phyloP scores from a whole-genome alignment of 176 grass and related monocot species.

The Guadua angustifolia region DNA sequence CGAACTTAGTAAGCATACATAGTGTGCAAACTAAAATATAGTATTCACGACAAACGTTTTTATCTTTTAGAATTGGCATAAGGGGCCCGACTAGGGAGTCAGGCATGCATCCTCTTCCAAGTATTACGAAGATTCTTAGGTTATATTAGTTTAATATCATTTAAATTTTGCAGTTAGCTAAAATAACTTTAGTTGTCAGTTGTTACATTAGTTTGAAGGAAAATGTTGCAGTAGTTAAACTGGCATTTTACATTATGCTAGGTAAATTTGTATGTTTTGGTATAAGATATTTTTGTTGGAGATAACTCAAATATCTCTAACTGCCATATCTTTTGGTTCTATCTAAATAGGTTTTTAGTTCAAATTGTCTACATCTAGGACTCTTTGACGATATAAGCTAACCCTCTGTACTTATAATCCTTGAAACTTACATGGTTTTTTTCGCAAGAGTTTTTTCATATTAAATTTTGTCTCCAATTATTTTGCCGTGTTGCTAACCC shows the following conservation, averaged over 20 bases:
- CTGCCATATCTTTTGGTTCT: too few species aligned
- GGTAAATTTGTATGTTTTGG: not conserved
- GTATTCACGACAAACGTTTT: not conserved
- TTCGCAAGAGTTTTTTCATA: too few species aligned
- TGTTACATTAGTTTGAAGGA: not conserved
- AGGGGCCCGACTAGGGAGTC: conserved; percentile 29
- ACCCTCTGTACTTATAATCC: too few species aligned
- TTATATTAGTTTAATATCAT: not conserved
- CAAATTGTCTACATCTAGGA: too few species aligned
- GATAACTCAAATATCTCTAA: too few species aligned
- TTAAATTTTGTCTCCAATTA: too few species aligned
- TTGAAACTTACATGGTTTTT: too few species aligned
- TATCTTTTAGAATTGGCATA: not conserved
- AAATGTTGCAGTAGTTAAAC: not conserved
- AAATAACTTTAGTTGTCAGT: not conserved
- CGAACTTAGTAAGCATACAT: conserved; percentile 51
- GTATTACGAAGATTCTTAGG: not conserved
- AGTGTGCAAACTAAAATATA: not conserved
- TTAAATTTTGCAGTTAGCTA: not conserved
- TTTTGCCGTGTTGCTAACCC: too few species aligned
- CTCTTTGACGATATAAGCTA: too few species aligned
- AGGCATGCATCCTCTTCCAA: conserved; percentile 11
- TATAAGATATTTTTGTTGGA: too few species aligned
- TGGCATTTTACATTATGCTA: not conserved
- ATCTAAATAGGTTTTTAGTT: too few species aligned